Evolutionary conservation across 192 early-diverging fungal genomes (phyloP).

Genomic region (Umbelopsis ramanniana): DNA sequence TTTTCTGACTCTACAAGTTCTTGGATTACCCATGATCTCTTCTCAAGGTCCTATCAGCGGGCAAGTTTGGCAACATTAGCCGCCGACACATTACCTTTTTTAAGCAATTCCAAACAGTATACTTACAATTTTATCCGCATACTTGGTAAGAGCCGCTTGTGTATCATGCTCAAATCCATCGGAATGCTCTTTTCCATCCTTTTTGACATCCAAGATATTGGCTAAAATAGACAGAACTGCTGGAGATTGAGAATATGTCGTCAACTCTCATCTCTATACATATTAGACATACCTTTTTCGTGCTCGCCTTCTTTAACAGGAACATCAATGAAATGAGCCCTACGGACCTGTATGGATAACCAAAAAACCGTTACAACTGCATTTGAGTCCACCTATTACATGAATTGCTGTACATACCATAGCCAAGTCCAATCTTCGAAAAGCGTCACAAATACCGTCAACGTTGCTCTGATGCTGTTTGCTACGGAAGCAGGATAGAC

Average conservation of each 20-base stretch:
- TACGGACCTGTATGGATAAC: neutral
- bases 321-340: constrained; percentile 6
- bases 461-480: neutral
- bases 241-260: too few species aligned
- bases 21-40: neutral
- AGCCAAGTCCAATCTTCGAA: constrained; percentile 8
- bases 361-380: too few species aligned
- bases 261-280: too few species aligned
- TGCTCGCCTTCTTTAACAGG: neutral
- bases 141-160: too few species aligned
- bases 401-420: neutral
- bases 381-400: too few species aligned
- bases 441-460: neutral
- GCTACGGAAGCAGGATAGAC: neutral
- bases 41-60: neutral
- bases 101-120: neutral
- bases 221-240: too few species aligned
- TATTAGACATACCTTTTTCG: neutral
- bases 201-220: too few species aligned
- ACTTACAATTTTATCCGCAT: neutral
- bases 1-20: constrained; percentile 1
- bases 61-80: neutral
- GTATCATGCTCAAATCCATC: too few species aligned
- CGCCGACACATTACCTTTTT: too few species aligned
- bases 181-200: too few species aligned